Percentiles rank a stretch among this genome's conserved stretches.
These are phyloP conservation scores for Fusarium papillatum DNA, from an alignment of 2,329 filamentous ascomycete genomes.

Conservation along the genomic window DNA sequence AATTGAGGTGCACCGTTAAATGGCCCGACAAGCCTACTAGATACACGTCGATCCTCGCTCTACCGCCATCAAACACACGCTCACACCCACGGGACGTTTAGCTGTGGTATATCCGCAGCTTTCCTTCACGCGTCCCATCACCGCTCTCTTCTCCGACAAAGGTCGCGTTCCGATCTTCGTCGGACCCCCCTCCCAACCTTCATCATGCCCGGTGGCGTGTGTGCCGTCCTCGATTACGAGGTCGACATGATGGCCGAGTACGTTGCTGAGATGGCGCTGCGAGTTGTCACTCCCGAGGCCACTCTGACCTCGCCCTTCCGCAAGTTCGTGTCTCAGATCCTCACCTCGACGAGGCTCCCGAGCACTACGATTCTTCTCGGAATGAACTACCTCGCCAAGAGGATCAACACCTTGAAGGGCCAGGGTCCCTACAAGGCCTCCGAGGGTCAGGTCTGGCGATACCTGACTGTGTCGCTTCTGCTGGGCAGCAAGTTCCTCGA, in stretches of 20 bases:
- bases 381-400: constrained; percentile 88
- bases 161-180: constrained; percentile 56
- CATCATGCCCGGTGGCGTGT: constrained; percentile 85
- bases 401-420: constrained; percentile 80
- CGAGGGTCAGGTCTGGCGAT: constrained; percentile 85
- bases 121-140: constrained; percentile 32
- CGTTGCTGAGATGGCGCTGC: constrained; percentile 87
- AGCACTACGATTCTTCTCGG: constrained; percentile 93
- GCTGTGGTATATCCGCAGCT: constrained; percentile 34
- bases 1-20: constrained; percentile 44
- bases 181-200: constrained; percentile 48
- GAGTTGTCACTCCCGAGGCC: constrained; percentile 66
- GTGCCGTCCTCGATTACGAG: constrained; percentile 95
- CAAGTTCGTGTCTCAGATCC: constrained; percentile 92
- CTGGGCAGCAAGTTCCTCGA: constrained; percentile 96
- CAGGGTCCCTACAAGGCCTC: constrained; percentile 68
- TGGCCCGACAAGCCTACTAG: constrained; percentile 49
- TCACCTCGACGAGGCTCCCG: constrained; percentile 90
- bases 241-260: constrained; percentile 97
- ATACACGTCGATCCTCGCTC: constrained; percentile 33
- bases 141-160: constrained; percentile 50
- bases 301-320: constrained; percentile 80
- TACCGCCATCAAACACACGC: constrained; percentile 6
- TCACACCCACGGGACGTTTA: constrained; percentile 20
- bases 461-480: constrained; percentile 87